A percentile compares a stretch with the other conserved stretches of the same genome.
phyloP scores from a whole-genome alignment of 805 yeast genomes.

The Yarrowia divulgata region DNA sequence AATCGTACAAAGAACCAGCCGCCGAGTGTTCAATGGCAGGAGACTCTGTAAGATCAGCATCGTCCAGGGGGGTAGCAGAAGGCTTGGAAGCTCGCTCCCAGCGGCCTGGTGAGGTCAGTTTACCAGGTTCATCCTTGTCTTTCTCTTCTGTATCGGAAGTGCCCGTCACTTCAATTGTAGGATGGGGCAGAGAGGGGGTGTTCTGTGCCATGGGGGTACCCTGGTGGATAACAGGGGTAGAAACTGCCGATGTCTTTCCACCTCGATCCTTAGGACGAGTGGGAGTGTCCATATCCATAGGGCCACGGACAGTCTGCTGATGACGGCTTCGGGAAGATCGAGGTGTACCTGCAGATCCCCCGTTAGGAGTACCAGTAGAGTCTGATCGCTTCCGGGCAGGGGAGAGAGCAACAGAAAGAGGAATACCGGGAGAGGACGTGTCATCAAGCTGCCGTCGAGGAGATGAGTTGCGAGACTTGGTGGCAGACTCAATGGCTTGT shows the following conservation, averaged over 20 bases:
- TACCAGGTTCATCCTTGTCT: slow-evolving; percentile 12
- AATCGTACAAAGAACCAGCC: slow-evolving; percentile 21
- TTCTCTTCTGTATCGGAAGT: slow-evolving; percentile 28
- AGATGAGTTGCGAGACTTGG: slow-evolving; percentile 32
- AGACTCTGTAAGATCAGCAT: slow-evolving; percentile 23
- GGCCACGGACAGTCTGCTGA: slow-evolving; percentile 6
- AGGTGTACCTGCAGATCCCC: slow-evolving; percentile 6
- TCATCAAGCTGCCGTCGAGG: slow-evolving; percentile 34
- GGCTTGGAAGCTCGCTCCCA: slow-evolving; percentile 36
- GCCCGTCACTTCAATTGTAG: slow-evolving; percentile 32
- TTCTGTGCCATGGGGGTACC: slow-evolving; percentile 15
- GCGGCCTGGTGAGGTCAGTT: slow-evolving; percentile 25
- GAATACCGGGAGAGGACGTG: slow-evolving; percentile 26
- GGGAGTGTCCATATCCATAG: slow-evolving; percentile 21
- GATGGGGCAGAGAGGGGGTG: slow-evolving; percentile 31
- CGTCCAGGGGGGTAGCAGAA: slow-evolving; percentile 4
- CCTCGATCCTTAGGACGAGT: slow-evolving; percentile 9
- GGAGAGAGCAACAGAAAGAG: slow-evolving; percentile 32
- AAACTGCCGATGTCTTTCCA: background rate
- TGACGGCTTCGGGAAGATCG: slow-evolving; percentile 25
- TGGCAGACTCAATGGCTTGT: slow-evolving; percentile 41
- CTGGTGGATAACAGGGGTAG: slow-evolving; percentile 14
- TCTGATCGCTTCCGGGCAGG: slow-evolving; percentile 34
- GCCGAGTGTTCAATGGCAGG: slow-evolving; percentile 31
- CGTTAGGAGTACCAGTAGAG: slow-evolving; percentile 21